phyloP scores from a whole-genome alignment of 2,329 filamentous ascomycete species.

The Colletotrichum higginsianum region DNA sequence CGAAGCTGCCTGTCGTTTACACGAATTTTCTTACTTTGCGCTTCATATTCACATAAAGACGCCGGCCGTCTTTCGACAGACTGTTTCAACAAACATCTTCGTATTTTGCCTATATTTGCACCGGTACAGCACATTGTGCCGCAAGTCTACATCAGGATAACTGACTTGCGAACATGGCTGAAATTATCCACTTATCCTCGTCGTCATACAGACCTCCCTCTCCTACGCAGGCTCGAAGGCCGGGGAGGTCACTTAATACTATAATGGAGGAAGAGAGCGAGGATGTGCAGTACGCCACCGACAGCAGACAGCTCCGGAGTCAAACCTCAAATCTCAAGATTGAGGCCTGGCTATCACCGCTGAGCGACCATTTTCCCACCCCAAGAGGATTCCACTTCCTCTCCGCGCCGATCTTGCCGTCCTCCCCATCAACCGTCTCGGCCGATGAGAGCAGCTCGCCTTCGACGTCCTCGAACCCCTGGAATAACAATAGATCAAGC shows the following conservation, averaged over 20 bases:
- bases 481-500: conserved; percentile 74
- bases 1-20: conserved; percentile 60
- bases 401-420: conserved; percentile 73
- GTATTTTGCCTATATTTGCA: conserved; percentile 39
- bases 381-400: conserved; percentile 78
- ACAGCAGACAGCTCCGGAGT: conserved; percentile 47
- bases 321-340: conserved; percentile 64
- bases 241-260: conserved; percentile 71
- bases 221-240: conserved; percentile 71
- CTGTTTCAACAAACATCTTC: conserved; percentile 27
- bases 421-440: conserved; percentile 70
- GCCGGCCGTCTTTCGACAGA: conserved; percentile 54
- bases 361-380: conserved; percentile 79
- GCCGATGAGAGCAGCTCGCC: conserved; percentile 67
- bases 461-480: conserved; percentile 69
- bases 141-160: conserved; percentile 47
- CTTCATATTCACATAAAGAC: conserved; percentile 45
- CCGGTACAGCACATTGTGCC: conserved; percentile 21
- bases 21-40: conserved; percentile 43
- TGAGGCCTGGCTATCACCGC: conserved; percentile 71
- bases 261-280: conserved; percentile 73
- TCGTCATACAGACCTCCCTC: conserved; percentile 63
- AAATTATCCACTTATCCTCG: conserved; percentile 57
- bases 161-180: conserved; percentile 62
- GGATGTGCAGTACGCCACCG: conserved; percentile 46